These are phyloP conservation scores for Backusella psychrophila DNA, from an alignment of 192 early-diverging fungal genomes.

Conservation along the genomic window DNA sequence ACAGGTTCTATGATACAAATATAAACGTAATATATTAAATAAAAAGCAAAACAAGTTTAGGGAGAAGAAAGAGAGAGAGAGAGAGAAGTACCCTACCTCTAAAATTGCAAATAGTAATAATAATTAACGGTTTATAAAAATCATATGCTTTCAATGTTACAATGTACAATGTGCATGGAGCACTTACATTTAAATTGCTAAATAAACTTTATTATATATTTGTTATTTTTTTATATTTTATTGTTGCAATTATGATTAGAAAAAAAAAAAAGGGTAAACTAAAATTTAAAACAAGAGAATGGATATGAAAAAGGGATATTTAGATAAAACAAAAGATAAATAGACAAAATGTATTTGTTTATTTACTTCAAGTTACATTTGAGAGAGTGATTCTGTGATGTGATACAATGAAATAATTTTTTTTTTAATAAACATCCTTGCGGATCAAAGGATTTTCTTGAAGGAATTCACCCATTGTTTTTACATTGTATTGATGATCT, in stretches of 20 bases:
- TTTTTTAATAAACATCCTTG: constrained; percentile 5
- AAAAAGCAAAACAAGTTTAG: not conserved
- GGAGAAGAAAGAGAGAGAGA: not conserved
- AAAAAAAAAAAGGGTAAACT: not conserved
- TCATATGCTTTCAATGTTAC: not conserved
- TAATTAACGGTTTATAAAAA: not conserved
- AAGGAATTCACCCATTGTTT: constrained; percentile 8
- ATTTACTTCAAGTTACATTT: not conserved
- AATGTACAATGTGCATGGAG: not conserved
- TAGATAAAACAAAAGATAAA: not conserved
- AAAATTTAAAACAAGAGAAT: not conserved
- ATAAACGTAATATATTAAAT: too few species aligned
- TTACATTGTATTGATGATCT: not conserved
- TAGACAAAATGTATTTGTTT: not conserved
- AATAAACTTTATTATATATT: not conserved
- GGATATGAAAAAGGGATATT: not conserved
- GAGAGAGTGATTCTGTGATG: not conserved
- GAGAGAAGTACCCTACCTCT: too few species aligned
- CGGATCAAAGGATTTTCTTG: constrained; percentile 10
- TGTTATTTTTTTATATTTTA: not conserved
- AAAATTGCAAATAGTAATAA: not conserved
- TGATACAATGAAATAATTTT: not conserved
- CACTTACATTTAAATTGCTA: not conserved
- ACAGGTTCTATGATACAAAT: not conserved
- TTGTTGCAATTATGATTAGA: not conserved